A percentile compares a stretch with the other conserved stretches of the same genome.
These are phyloP conservation scores for Oryza glaberrima DNA, from an alignment of 176 grass and related monocot species.

Conservation along the genomic window DNA sequence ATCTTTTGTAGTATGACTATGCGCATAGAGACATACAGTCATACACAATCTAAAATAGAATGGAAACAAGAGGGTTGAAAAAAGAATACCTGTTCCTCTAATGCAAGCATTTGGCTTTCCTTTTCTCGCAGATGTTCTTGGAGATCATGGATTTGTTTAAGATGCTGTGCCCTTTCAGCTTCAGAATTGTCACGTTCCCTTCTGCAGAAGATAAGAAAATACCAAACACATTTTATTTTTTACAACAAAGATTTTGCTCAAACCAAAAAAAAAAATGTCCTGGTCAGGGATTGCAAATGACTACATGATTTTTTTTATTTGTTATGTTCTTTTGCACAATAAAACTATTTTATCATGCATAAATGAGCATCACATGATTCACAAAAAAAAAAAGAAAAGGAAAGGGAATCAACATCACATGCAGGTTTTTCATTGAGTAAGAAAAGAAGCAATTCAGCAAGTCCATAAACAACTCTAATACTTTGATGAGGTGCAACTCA, in stretches of 20 bases:
- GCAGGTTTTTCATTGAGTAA: background rate
- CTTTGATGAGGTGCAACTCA: constrained; percentile 3
- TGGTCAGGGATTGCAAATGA: background rate
- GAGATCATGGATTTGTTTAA: constrained; percentile 90
- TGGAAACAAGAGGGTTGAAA: constrained; percentile 21
- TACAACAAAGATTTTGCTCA: background rate
- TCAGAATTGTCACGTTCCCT: constrained; percentile 91
- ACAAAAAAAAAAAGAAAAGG: background rate
- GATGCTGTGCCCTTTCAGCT: constrained; percentile 86
- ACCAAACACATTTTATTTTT: background rate
- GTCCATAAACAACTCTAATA: constrained; percentile 1
- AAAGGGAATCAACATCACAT: background rate
- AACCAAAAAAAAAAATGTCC: background rate
- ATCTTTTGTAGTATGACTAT: background rate
- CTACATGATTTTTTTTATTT: background rate
- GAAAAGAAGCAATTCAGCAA: background rate
- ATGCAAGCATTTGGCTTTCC: constrained; percentile 77
- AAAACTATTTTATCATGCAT: background rate
- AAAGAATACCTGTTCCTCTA: constrained; percentile 87
- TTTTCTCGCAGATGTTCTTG: constrained; percentile 89
- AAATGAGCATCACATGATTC: background rate
- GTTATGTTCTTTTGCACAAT: background rate
- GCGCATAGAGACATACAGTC: background rate
- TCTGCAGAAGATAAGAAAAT: constrained; percentile 59
- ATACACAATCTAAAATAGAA: constrained; percentile 23